A percentile compares a stretch with the other conserved stretches of the same genome.
Conservation (phyloP, 2,329 filamentous ascomycete genomes). For the Coniella lustricola region DNA sequence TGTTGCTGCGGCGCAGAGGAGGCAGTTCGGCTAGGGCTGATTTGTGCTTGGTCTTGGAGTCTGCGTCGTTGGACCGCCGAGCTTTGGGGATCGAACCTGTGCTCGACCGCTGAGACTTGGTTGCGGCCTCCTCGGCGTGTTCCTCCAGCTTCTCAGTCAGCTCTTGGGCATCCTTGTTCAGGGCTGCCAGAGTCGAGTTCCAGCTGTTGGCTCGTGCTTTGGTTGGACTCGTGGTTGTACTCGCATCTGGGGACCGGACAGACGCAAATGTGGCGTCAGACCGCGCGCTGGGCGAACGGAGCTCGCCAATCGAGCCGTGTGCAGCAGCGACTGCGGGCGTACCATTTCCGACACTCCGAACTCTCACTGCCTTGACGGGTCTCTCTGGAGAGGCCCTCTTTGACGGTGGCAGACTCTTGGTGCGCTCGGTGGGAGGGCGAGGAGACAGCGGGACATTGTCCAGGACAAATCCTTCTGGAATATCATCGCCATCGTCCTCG, state of each 20-base stretch:
- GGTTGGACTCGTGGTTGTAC: conserved; percentile 32
- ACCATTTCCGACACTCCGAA: conserved; percentile 55
- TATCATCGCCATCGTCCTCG: conserved; percentile 68
- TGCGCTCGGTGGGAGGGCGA: conserved; percentile 50
- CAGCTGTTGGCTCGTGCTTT: conserved; percentile 64
- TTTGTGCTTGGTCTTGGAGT: conserved; percentile 48
- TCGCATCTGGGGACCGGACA: conserved; percentile 21
- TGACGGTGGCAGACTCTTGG: conserved; percentile 46
- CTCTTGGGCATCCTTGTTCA: conserved; percentile 66
- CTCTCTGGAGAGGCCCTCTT: conserved; percentile 48
- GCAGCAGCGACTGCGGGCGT: conserved; percentile 53
- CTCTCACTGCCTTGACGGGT: conserved; percentile 37
- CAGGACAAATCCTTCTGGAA: conserved; percentile 71
- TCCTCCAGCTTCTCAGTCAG: conserved; percentile 76
- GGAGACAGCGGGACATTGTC: conserved; percentile 81
- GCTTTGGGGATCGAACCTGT: conserved; percentile 29
- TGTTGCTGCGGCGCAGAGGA: conserved; percentile 63
- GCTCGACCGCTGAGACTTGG: conserved; percentile 31
- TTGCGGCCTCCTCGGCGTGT: conserved; percentile 58
- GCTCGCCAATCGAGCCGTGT: conserved; percentile 39
- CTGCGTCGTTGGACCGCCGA: conserved; percentile 32
- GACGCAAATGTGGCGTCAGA: conserved; percentile 34
- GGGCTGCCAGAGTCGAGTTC: conserved; percentile 60
- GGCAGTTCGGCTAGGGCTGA: conserved; percentile 63
- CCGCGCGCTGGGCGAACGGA: conserved; percentile 51